phyloP scores from a whole-genome alignment of 345 rosid genomes.

The Kernera saxatilis region DNA sequence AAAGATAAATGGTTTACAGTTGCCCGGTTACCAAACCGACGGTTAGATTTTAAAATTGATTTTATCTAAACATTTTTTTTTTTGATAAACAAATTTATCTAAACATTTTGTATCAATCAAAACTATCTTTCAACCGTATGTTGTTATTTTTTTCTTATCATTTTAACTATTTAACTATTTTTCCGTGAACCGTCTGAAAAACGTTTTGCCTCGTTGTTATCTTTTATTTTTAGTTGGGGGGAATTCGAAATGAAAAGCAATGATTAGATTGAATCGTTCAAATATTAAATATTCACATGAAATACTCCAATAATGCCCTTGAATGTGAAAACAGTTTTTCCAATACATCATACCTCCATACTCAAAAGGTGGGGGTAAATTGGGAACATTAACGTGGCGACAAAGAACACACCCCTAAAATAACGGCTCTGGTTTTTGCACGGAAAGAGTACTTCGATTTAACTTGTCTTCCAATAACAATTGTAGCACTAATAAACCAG shows the following conservation, averaged over 20 bases:
- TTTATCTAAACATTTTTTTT: no score
- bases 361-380: not conserved
- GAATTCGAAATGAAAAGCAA: not conserved
- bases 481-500: constrained; percentile 16
- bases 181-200: no score
- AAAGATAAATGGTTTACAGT: no score
- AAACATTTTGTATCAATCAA: no score
- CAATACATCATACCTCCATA: no score
- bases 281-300: not conserved
- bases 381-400: not conserved
- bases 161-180: no score
- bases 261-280: not conserved
- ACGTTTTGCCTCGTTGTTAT: not conserved
- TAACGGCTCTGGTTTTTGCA: constrained; percentile 25
- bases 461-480: constrained; percentile 28
- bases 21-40: no score
- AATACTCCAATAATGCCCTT: not conserved
- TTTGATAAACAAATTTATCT: no score
- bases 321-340: not conserved
- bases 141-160: no score
- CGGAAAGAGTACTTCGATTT: constrained; percentile 30
- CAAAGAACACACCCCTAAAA: constrained; percentile 21
- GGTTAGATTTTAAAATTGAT: no score
- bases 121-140: no score
- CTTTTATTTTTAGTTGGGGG: not conserved